These are phyloP conservation scores for Cyberlindnera xylosilytica DNA, from an alignment of 805 yeast genomes.

Conservation along the genomic window DNA sequence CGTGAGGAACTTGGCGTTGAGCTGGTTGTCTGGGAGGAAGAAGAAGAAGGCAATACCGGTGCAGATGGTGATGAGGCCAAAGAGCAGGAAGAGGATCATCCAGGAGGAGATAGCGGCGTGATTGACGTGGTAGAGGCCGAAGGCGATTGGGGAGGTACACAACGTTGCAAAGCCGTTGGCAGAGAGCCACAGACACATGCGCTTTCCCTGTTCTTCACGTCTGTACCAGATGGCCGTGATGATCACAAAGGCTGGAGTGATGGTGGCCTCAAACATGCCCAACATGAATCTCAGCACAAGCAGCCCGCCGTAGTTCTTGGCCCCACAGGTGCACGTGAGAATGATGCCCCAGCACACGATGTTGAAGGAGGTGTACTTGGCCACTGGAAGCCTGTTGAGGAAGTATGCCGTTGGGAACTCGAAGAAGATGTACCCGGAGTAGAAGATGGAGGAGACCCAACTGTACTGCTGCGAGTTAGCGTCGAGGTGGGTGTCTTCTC, in stretches of 20 bases:
- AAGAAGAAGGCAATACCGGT: constrained; percentile 45
- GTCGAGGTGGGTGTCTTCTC: too few relatives aligned
- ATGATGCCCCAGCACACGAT: constrained; percentile 60
- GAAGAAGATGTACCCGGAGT: constrained; percentile 60
- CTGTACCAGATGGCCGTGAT: constrained; percentile 59
- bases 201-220: constrained; percentile 44
- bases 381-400: constrained; percentile 55
- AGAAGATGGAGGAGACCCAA: constrained; percentile 58
- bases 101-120: too few relatives aligned
- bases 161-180: too few relatives aligned
- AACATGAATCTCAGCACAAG: constrained; percentile 44
- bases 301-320: constrained; percentile 34
- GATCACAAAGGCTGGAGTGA: constrained; percentile 54
- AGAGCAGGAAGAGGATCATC: constrained; percentile 56
- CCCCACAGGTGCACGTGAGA: constrained; percentile 49
- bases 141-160: constrained; percentile 38
- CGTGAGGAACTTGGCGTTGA: constrained; percentile 43
- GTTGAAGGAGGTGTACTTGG: constrained; percentile 44
- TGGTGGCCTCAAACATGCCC: constrained; percentile 50
- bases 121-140: too few relatives aligned
- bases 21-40: constrained; percentile 57
- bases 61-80: constrained; percentile 58
- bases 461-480: constrained; percentile 44
- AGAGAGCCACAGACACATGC: too few relatives aligned
- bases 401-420: constrained; percentile 46